phyloP scores from a whole-genome alignment of 2,329 filamentous ascomycete species.

The Pestalotiopsis sp. region DNA sequence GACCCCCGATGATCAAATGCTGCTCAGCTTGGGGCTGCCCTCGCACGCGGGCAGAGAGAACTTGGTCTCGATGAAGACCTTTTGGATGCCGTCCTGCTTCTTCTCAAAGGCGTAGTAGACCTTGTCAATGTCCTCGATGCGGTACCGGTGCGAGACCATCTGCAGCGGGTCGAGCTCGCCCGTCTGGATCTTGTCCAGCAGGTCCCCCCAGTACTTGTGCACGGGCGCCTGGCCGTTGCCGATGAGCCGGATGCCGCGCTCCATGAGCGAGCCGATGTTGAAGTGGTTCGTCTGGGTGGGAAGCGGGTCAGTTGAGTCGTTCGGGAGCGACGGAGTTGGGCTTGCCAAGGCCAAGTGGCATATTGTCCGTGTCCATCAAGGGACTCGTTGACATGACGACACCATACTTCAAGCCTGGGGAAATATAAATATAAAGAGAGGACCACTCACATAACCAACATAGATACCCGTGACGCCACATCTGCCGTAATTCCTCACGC shows the following conservation, averaged over 20 bases:
- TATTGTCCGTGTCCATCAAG: conserved; percentile 4
- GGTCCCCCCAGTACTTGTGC: conserved; percentile 80
- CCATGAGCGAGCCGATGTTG: conserved; percentile 83
- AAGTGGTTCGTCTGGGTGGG: conserved; percentile 72
- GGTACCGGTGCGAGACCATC: conserved; percentile 81
- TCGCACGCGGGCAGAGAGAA: conserved; percentile 51
- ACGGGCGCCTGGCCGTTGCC: conserved; percentile 72
- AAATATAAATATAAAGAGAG: not conserved
- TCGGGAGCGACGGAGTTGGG: no score
- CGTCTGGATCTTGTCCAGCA: conserved; percentile 69
- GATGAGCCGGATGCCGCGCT: conserved; percentile 80
- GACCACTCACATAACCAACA: conserved; percentile 55
- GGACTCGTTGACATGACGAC: not conserved
- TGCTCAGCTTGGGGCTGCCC: conserved; percentile 48
- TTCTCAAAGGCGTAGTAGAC: conserved; percentile 66
- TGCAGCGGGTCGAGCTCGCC: conserved; percentile 74
- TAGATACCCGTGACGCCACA: conserved; percentile 77
- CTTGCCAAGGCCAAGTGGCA: not conserved
- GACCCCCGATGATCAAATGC: no score
- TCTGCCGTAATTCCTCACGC: conserved; percentile 72
- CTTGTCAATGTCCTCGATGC: conserved; percentile 72
- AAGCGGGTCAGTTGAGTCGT: not conserved
- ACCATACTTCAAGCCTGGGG: not conserved
- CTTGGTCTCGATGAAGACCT: conserved; percentile 70
- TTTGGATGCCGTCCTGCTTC: conserved; percentile 74